Conservation (phyloP, 768 basidiomycete species). For the Austroboletus festivus region DNA sequence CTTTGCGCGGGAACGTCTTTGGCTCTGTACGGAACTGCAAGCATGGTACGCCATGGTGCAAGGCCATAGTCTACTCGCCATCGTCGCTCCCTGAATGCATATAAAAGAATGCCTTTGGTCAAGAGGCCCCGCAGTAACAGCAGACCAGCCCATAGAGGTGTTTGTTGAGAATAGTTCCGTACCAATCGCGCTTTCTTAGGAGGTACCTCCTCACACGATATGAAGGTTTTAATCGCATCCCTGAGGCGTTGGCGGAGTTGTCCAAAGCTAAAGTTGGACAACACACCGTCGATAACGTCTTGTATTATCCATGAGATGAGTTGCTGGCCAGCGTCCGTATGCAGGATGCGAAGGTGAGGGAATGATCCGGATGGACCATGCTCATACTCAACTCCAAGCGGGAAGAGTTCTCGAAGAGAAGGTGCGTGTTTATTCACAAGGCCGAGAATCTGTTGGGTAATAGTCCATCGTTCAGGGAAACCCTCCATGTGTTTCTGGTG, state of each 20-base stretch:
- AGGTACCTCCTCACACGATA: too few relatives aligned
- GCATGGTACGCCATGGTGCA: slow-evolving; percentile 17
- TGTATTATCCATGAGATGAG: not conserved
- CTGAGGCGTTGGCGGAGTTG: too few relatives aligned
- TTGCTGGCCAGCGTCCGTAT: not conserved
- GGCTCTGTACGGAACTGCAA: not conserved
- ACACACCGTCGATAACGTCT: not conserved
- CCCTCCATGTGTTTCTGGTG: not conserved
- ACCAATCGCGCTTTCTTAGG: too few relatives aligned
- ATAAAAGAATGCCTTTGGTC: slow-evolving; percentile 36
- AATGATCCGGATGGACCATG: not conserved
- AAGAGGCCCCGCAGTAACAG: slow-evolving; percentile 46
- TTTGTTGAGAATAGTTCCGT: too few relatives aligned
- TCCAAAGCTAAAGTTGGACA: not conserved
- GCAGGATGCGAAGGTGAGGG: not conserved
- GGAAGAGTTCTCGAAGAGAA: not conserved
- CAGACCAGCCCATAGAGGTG: slow-evolving; percentile 38
- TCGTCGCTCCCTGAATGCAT: not conserved
- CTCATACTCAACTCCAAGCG: not conserved
- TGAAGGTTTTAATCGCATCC: too few relatives aligned
- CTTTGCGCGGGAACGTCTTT: not conserved
- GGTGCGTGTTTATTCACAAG: not conserved
- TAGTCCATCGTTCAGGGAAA: not conserved
- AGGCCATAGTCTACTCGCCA: slow-evolving; percentile 42
- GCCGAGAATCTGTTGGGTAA: not conserved